Conservation (phyloP, 345 rosid species). For the Limnanthes douglasii region DNA sequence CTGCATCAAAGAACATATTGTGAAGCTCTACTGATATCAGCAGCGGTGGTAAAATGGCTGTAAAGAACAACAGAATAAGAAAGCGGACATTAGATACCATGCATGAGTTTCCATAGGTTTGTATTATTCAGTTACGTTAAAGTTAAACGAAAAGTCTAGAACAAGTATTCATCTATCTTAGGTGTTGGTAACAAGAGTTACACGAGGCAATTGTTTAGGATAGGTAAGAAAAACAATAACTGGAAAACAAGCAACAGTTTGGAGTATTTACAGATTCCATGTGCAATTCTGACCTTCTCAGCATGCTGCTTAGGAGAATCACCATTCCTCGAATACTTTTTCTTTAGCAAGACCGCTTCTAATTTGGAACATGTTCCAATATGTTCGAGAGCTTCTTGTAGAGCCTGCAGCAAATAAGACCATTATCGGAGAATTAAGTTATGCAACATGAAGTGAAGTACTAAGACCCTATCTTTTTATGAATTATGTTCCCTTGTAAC, state of each 20-base stretch:
- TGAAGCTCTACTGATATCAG: conserved; percentile 1
- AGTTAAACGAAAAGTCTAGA: too few species aligned
- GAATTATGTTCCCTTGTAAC: not conserved
- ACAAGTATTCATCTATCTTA: not conserved
- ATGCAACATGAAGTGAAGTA: not conserved
- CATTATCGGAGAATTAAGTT: not conserved
- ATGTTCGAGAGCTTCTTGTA: conserved; percentile 42
- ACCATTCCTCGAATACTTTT: conserved; percentile 47
- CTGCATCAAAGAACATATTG: conserved; percentile 23
- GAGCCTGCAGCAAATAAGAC: conserved; percentile 29
- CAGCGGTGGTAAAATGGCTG: too few species aligned
- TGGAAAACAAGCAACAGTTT: conserved; percentile 4
- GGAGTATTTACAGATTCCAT: not conserved
- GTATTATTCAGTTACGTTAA: too few species aligned
- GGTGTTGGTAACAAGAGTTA: not conserved
- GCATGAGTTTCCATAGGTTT: not conserved
- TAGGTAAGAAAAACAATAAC: not conserved
- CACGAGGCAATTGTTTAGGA: not conserved
- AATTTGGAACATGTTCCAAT: conserved; percentile 43
- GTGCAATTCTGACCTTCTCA: conserved; percentile 39
- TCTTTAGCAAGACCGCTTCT: conserved; percentile 56
- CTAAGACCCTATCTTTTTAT: too few species aligned
- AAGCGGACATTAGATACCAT: not conserved
- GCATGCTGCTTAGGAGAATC: conserved; percentile 44
- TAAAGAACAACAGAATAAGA: too few species aligned